Evolutionary conservation across 176 grass and related monocot genomes (phyloP).

Genomic region (Secale cereale): DNA sequence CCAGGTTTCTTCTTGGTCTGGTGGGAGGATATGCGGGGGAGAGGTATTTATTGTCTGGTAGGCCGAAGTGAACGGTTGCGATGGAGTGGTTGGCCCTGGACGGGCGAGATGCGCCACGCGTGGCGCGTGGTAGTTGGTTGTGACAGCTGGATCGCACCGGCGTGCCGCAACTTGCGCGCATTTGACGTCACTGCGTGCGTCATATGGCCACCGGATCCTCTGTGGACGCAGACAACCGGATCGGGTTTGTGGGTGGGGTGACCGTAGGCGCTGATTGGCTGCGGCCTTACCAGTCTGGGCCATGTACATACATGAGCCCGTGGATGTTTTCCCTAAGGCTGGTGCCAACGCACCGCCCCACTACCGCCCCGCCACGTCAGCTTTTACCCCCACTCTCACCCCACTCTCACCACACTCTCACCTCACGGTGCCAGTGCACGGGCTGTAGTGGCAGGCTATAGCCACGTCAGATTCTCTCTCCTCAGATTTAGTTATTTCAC

Average conservation of each 20-base stretch:
- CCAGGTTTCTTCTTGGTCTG: not conserved
- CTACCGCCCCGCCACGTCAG: too few species aligned
- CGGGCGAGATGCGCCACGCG: not conserved
- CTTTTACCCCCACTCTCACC: too few species aligned
- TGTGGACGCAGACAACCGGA: not conserved
- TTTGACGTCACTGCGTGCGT: conserved; percentile 55
- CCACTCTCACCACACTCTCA: too few species aligned
- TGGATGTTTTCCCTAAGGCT: too few species aligned
- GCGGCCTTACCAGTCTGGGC: not conserved
- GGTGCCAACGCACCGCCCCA: too few species aligned
- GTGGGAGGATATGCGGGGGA: not conserved
- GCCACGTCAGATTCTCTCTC: too few species aligned
- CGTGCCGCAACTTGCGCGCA: conserved; percentile 11
- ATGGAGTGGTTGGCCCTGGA: not conserved
- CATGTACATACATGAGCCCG: too few species aligned
- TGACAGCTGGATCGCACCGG: conserved; percentile 29
- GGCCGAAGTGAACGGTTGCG: not conserved
- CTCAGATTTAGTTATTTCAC: too few species aligned
- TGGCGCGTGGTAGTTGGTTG: not conserved
- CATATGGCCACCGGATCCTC: conserved; percentile 6
- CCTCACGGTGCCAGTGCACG: too few species aligned
- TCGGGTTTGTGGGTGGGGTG: accelerated
- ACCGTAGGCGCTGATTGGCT: not conserved
- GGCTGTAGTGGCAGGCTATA: too few species aligned
- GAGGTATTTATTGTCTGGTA: conserved; percentile 38